phyloP scores from a whole-genome alignment of 768 basidiomycete species.

The Chalciporus piperatus region DNA sequence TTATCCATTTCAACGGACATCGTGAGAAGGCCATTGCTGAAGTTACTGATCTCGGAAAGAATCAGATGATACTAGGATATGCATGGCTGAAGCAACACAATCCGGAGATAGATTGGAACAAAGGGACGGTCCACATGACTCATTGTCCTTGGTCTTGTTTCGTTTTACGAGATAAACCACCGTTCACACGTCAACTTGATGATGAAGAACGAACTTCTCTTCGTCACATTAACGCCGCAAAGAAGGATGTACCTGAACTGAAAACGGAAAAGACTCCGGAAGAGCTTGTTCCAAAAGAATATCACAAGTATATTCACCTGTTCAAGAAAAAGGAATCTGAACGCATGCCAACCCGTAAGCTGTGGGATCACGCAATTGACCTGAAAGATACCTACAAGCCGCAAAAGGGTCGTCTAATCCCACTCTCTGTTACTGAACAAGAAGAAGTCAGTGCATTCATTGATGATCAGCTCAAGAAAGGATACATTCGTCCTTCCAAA shows the following conservation, averaged over 20 bases:
- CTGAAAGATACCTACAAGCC: neutral
- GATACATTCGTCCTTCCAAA: conserved; percentile 7
- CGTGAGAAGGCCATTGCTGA: neutral
- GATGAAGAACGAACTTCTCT: no score
- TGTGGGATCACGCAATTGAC: conserved; percentile 7
- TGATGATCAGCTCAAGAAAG: neutral
- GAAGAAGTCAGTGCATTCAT: neutral
- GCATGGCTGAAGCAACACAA: conserved; percentile 24
- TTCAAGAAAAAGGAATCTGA: conserved; percentile 2
- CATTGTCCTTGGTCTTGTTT: no score
- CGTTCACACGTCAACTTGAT: neutral
- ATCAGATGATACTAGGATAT: conserved; percentile 14
- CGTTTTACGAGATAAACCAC: neutral
- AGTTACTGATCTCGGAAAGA: neutral
- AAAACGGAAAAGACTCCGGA: neutral
- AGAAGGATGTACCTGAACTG: no score
- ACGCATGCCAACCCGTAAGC: neutral
- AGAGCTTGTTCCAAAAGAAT: neutral
- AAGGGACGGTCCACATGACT: conserved; percentile 17
- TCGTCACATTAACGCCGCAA: no score
- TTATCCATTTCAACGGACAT: neutral
- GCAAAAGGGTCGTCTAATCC: neutral
- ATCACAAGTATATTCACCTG: neutral
- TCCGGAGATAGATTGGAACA: conserved; percentile 23
- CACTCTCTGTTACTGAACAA: neutral